Percentiles rank a stretch among this genome's conserved stretches.
phyloP scores from a whole-genome alignment of 208 protist genomes.

The Acanthamoeba culbertsoni region DNA sequence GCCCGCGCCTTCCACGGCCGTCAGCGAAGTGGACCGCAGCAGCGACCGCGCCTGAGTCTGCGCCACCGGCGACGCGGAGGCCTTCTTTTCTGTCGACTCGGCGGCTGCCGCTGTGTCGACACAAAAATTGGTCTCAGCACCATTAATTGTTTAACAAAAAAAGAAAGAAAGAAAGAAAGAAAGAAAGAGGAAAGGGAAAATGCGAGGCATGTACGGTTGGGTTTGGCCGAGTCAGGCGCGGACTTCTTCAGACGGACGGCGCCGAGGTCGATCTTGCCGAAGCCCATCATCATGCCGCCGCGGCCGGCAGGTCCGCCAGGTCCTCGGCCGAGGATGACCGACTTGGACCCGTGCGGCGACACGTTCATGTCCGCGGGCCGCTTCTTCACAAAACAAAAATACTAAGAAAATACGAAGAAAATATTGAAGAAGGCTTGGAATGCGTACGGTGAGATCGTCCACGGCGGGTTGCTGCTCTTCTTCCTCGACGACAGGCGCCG shows the following conservation, averaged over 20 bases:
- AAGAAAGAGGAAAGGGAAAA: no score
- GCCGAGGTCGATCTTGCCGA: conserved; percentile 35
- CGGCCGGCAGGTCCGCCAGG: neutral
- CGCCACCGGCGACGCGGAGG: neutral
- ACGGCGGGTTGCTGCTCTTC: neutral
- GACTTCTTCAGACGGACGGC: conserved; percentile 9
- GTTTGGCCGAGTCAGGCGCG: neutral
- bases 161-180: no score
- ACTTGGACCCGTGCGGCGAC: conserved; percentile 1
- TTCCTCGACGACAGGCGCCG: neutral
- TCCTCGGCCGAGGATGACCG: neutral
- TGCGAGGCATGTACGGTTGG: no score
- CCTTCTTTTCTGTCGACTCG: neutral
- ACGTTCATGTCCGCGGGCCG: neutral
- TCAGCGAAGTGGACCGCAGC: neutral
- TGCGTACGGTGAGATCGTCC: neutral
- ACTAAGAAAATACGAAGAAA: neutral
- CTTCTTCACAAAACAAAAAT: neutral
- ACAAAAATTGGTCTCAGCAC: no score
- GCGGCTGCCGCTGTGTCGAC: neutral
- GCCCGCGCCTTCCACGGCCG: neutral
- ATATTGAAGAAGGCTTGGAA: neutral
- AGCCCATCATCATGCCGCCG: neutral
- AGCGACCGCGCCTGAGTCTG: neutral
- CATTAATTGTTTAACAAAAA: no score